Evolutionary conservation across 306 rosid genomes (phyloP).

Genomic region (Comarum palustre): DNA sequence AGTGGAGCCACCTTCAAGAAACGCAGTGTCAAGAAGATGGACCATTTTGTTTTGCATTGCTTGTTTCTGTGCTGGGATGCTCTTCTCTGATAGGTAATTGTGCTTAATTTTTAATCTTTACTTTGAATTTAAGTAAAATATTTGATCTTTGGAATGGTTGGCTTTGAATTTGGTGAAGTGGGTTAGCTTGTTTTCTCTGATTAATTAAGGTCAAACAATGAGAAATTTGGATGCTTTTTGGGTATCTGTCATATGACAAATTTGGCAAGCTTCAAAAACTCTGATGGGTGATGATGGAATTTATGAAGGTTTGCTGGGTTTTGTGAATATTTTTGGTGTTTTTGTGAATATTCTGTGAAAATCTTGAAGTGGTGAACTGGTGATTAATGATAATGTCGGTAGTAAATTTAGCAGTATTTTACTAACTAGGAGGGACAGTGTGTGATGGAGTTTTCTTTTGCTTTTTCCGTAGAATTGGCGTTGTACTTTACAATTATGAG

Average conservation of each 20-base stretch:
- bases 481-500: conserved; percentile 2
- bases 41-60: conserved; percentile 48
- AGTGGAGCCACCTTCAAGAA: conserved; percentile 36
- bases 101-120: background rate
- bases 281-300: conserved; percentile 13
- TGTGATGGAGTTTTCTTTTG: background rate
- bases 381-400: conserved; percentile 7
- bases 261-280: background rate
- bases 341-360: background rate
- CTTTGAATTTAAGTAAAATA: background rate
- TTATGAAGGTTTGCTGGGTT: conserved; percentile 1
- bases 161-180: conserved; percentile 24
- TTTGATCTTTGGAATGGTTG: background rate
- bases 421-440: background rate
- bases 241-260: background rate
- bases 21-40: conserved; percentile 47
- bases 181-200: conserved; percentile 14
- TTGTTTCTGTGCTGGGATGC: conserved; percentile 57
- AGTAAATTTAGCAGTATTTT: conserved; percentile 4
- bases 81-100: conserved; percentile 53
- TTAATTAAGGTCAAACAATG: background rate
- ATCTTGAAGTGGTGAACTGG: background rate
- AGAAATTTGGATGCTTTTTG: background rate
- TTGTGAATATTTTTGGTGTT: background rate
- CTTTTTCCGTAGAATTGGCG: background rate